A percentile compares a stretch with the other conserved stretches of the same genome.
phyloP scores from a whole-genome alignment of 1,284 basidiomycete genomes.

The Apiotrichum gamsii region DNA sequence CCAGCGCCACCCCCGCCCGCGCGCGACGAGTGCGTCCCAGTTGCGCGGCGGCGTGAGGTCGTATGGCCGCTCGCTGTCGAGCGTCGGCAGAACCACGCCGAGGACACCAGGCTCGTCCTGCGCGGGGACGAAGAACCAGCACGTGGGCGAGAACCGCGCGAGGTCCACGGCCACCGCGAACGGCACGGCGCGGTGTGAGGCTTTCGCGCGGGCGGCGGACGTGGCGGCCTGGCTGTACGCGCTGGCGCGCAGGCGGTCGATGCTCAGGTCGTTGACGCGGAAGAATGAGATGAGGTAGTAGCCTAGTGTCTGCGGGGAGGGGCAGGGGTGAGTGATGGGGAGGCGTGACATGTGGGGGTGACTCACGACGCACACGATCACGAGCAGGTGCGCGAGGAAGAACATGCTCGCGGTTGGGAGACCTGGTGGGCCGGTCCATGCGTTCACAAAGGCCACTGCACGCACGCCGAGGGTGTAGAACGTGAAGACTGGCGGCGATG shows the following conservation, averaged over 20 bases:
- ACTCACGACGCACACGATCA: too few species aligned
- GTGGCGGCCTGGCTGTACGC: not conserved
- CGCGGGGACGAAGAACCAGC: constrained; percentile 27
- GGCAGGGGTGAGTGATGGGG: too few species aligned
- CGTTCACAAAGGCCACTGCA: too few species aligned
- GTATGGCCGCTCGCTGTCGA: constrained; percentile 21
- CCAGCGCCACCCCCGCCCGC: not conserved
- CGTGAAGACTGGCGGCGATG: too few species aligned
- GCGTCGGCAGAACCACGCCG: constrained; percentile 18
- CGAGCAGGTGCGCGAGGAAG: too few species aligned
- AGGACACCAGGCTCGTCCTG: not conserved
- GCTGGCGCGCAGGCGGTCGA: constrained; percentile 25
- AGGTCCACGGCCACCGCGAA: too few species aligned
- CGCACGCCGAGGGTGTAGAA: too few species aligned
- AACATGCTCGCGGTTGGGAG: too few species aligned
- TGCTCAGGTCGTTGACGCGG: constrained; percentile 22
- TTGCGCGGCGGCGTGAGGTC: constrained; percentile 26
- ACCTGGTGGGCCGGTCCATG: too few species aligned
- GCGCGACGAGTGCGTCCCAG: not conserved
- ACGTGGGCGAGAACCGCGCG: constrained; percentile 10
- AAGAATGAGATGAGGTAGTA: constrained; percentile 7
- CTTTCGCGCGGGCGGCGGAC: constrained; percentile 3
- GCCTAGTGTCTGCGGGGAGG: too few species aligned
- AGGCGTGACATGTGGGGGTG: too few species aligned
- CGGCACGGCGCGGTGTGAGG: not conserved